phyloP scores from a whole-genome alignment of 768 basidiomycete species.

The Melanogaster broomeanus region DNA sequence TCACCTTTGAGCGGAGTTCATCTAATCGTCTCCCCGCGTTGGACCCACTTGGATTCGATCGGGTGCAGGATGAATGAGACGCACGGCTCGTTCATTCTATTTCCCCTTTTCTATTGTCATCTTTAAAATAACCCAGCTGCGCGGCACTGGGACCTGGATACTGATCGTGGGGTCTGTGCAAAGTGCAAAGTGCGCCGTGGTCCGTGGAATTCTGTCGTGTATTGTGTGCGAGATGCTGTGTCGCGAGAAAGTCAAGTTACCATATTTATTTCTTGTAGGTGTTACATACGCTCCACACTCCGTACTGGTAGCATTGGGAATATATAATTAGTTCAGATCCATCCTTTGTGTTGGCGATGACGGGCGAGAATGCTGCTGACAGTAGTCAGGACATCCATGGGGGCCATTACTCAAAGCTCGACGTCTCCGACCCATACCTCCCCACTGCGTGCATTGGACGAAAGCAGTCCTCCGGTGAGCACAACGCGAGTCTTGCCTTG shows the following conservation, averaged over 20 bases:
- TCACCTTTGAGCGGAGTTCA: too few relatives aligned
- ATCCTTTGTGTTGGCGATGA: not conserved
- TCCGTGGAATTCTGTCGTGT: not conserved
- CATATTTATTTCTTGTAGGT: not conserved
- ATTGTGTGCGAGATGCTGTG: not conserved
- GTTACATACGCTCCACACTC: not conserved
- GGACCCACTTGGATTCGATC: not conserved
- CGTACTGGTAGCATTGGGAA: not conserved
- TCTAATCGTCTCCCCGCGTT: too few relatives aligned
- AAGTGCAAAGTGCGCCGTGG: too few relatives aligned
- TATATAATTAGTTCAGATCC: not conserved
- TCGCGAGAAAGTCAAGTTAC: not conserved
- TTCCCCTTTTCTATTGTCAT: not conserved
- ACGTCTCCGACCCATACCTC: constrained; percentile 44
- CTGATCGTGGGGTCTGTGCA: too few relatives aligned
- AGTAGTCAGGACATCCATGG: not conserved
- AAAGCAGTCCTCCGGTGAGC: constrained; percentile 42
- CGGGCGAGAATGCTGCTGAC: not conserved
- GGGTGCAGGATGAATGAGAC: too few relatives aligned
- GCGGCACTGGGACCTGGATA: not conserved
- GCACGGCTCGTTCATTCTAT: not conserved
- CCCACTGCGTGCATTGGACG: constrained; percentile 41
- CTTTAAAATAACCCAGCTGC: not conserved
- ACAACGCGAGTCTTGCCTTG: constrained; percentile 29
- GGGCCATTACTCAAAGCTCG: constrained; percentile 9